phyloP scores from a whole-genome alignment of 805 yeast species.

The Clavispora asparagi region DNA sequence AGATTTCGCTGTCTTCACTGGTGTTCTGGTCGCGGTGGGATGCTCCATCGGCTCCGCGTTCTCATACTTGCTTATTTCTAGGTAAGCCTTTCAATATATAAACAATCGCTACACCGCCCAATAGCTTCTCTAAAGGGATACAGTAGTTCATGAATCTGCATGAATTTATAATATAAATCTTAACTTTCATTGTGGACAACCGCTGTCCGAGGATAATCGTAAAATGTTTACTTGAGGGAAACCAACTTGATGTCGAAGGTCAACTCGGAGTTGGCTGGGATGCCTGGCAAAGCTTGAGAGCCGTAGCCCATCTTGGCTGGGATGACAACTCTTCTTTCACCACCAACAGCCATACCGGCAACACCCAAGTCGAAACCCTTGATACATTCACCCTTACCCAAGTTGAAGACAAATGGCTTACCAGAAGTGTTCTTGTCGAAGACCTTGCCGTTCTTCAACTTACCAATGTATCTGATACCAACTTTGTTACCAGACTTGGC shows the following conservation, averaged over 20 bases:
- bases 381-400: slow-evolving; percentile 98
- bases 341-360: slow-evolving; percentile 97
- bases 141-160: not conserved
- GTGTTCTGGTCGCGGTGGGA: slow-evolving; percentile 7
- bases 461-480: slow-evolving; percentile 97
- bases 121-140: no score
- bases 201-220: not conserved
- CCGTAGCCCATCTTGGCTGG: slow-evolving; percentile 98
- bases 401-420: slow-evolving; percentile 85
- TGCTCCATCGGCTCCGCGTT: slow-evolving; percentile 7
- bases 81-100: no score
- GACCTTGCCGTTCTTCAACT: slow-evolving; percentile 91
- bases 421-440: slow-evolving; percentile 97
- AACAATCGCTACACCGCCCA: no score
- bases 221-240: slow-evolving; percentile 60
- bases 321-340: slow-evolving; percentile 95
- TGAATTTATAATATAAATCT: not conserved
- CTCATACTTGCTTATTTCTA: not conserved
- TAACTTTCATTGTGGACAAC: not conserved
- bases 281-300: slow-evolving; percentile 88
- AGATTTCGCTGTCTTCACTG: slow-evolving; percentile 10
- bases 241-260: slow-evolving; percentile 95
- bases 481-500: slow-evolving; percentile 89
- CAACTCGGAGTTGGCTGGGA: slow-evolving; percentile 95
- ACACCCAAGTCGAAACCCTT: slow-evolving; percentile 99